A percentile compares a stretch with the other conserved stretches of the same genome.
These are phyloP conservation scores for Tuber umbilicatum DNA, from an alignment of 495 filamentous ascomycete species.

Conservation along the genomic window DNA sequence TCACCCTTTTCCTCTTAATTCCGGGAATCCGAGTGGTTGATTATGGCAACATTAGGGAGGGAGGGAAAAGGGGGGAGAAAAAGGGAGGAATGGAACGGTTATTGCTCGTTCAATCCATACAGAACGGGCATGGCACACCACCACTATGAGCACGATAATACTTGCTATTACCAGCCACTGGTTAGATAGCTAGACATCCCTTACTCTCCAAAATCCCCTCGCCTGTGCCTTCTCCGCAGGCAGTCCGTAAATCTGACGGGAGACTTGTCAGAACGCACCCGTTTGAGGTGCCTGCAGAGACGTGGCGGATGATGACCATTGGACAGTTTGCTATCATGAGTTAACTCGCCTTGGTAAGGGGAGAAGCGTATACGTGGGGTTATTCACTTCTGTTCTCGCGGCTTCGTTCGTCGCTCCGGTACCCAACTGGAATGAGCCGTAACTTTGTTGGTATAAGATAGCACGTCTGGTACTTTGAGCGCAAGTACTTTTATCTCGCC, in stretches of 20 bases:
- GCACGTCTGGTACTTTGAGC: neutral
- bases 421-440: neutral
- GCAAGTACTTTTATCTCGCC: neutral
- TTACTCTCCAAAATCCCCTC: neutral
- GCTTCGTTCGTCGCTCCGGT: neutral
- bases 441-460: neutral
- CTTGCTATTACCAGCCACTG: neutral
- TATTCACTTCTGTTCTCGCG: neutral
- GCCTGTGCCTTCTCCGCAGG: neutral
- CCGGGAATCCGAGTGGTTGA: constrained; percentile 19
- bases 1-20: constrained; percentile 1
- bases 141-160: neutral
- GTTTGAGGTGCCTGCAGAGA: constrained; percentile 1
- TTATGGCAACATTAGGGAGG: constrained; percentile 5
- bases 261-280: neutral
- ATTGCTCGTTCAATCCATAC: neutral
- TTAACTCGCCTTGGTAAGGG: neutral
- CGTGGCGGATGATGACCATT: constrained; percentile 1
- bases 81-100: neutral
- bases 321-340: neutral
- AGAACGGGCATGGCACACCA: neutral
- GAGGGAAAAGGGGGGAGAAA: neutral
- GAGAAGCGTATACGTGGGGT: neutral
- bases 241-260: neutral
- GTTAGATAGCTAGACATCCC: neutral